A percentile compares a stretch with the other conserved stretches of the same genome.
phyloP scores from a whole-genome alignment of 495 filamentous ascomycete genomes.

The Podospora anserina region DNA sequence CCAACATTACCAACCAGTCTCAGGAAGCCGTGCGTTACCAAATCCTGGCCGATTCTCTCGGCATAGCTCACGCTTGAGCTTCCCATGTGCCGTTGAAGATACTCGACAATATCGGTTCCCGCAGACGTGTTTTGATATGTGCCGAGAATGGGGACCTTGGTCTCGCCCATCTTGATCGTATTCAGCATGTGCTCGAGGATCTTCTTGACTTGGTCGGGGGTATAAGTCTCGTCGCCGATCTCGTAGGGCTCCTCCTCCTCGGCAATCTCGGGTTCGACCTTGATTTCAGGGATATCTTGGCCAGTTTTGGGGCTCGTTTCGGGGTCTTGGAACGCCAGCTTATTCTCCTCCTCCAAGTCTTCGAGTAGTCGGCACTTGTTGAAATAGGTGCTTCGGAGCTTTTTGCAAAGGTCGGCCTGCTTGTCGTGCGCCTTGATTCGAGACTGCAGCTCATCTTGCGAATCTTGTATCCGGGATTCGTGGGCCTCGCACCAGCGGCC shows the following conservation, averaged over 20 bases:
- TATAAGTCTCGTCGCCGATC: constrained; percentile 82
- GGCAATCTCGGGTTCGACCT: constrained; percentile 48
- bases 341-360: constrained; percentile 97
- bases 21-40: constrained; percentile 82
- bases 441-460: constrained; percentile 85
- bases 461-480: constrained; percentile 82
- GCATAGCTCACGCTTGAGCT: constrained; percentile 81
- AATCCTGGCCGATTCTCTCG: constrained; percentile 89
- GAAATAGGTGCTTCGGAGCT: constrained; percentile 93
- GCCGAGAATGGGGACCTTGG: constrained; percentile 91
- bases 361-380: constrained; percentile 97
- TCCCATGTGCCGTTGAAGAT: constrained; percentile 83
- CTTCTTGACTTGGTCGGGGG: constrained; percentile 82
- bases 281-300: constrained; percentile 55
- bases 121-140: constrained; percentile 89
- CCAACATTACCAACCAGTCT: constrained; percentile 91
- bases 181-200: constrained; percentile 83
- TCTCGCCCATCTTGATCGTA: constrained; percentile 80
- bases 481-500: constrained; percentile 93
- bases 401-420: constrained; percentile 84
- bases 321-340: constrained; percentile 91
- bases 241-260: constrained; percentile 79
- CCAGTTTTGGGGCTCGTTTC: constrained; percentile 49
- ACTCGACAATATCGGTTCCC: constrained; percentile 90
- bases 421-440: constrained; percentile 90